Conservation (phyloP, 2,329 filamentous ascomycete genomes). For the Trichocomaceae sp. region DNA sequence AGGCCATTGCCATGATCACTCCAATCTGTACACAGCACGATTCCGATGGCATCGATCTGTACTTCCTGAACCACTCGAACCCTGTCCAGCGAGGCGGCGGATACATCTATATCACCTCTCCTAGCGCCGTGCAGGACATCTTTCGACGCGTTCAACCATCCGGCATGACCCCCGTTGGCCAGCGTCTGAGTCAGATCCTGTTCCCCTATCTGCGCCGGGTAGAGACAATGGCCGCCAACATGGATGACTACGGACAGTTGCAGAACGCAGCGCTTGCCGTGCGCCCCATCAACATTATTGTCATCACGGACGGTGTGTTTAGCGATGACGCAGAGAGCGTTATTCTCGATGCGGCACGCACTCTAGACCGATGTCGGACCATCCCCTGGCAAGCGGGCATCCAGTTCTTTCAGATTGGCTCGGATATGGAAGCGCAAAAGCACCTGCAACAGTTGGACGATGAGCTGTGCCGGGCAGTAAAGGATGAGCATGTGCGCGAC, state of each 20-base stretch:
- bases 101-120: slow-evolving; percentile 59
- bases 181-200: slow-evolving; percentile 64
- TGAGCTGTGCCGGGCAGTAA: slow-evolving; percentile 51
- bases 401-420: slow-evolving; percentile 93
- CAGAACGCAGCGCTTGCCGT: slow-evolving; percentile 35
- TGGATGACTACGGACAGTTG: slow-evolving; percentile 28
- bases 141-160: slow-evolving; percentile 62
- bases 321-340: slow-evolving; percentile 69
- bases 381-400: slow-evolving; percentile 78
- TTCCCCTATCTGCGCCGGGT: slow-evolving; percentile 61
- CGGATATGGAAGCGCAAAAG: slow-evolving; percentile 57
- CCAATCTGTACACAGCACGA: slow-evolving; percentile 78
- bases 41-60: slow-evolving; percentile 78
- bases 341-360: slow-evolving; percentile 61
- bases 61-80: slow-evolving; percentile 70
- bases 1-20: slow-evolving; percentile 65
- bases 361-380: slow-evolving; percentile 63
- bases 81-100: slow-evolving; percentile 40
- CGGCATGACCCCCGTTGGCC: slow-evolving; percentile 68
- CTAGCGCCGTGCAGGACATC: slow-evolving; percentile 56
- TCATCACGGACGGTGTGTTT: slow-evolving; percentile 82
- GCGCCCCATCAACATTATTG: slow-evolving; percentile 83
- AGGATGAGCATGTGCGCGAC: slow-evolving; percentile 53
- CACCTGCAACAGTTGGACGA: slow-evolving; percentile 72
- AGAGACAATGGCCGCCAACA: slow-evolving; percentile 34